These are phyloP conservation scores for Capsella rubella DNA, from an alignment of 441 rosid genomes.

Conservation along the genomic window DNA sequence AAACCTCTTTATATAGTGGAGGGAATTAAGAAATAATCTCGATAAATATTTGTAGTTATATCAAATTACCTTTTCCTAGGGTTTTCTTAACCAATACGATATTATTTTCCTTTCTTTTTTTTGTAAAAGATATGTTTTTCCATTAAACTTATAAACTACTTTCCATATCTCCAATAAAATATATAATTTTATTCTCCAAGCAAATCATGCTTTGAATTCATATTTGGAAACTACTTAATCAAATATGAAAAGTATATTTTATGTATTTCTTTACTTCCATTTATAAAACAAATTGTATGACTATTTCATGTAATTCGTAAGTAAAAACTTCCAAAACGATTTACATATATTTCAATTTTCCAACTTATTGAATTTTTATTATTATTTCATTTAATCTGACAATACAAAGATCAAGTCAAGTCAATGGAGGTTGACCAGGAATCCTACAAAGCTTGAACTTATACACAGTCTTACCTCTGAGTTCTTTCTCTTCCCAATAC, in stretches of 20 bases:
- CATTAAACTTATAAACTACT: not conserved
- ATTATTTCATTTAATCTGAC: no score
- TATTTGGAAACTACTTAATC: not conserved
- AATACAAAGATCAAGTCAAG: not conserved
- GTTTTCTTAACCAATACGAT: not conserved
- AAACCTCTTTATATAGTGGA: not conserved
- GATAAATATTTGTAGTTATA: not conserved
- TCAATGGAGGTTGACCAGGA: conserved; percentile 59
- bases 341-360: not conserved
- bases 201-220: not conserved
- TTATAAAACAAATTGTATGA: not conserved
- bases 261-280: not conserved
- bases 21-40: not conserved
- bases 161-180: not conserved
- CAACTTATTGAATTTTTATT: no score
- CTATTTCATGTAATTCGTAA: no score
- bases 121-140: not conserved
- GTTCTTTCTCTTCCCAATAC: conserved; percentile 58
- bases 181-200: not conserved
- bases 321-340: not conserved
- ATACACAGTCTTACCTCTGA: conserved; percentile 63
- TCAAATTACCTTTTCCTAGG: not conserved
- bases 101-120: not conserved
- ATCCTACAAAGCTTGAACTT: conserved; percentile 69
- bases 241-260: not conserved